Evolutionary conservation across 73 alveolate species (phyloP), one percentile per base, ranked within the genome.

Genomic region (Strombidium stylifer): DNA sequence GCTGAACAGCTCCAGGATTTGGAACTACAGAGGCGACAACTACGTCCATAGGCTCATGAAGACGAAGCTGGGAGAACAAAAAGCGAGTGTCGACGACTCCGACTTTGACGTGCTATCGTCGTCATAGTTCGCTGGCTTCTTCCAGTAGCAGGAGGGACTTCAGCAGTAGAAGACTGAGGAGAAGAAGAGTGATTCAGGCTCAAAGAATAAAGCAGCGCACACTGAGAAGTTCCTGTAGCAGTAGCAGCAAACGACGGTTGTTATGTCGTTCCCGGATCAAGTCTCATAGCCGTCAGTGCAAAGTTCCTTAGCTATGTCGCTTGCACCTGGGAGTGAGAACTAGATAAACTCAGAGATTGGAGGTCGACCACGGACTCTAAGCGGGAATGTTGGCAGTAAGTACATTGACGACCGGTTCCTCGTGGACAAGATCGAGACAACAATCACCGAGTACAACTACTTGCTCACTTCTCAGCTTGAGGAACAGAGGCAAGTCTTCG

Each of bases 41-140:
- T 89, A 87, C 80, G 97, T 93, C 28, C 98, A 93, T 89, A 68
- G 98, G 45, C 44, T 93, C 0, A 72, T 93, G 20, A 82, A 82
- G 41, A 82, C 89, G 23, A 81, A 78, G 28, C 48, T 55, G 5
- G 41, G 35, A 14, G 59, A 46, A 41, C 26, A 37, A 15, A 18
- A 70, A 71, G 19, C 24, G 14, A 26, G 25, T 14, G 26, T 27
- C 20, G 64, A 28, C n/a, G n/a, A n/a, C n/a, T n/a, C n/a, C n/a
- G n/a, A n/a, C n/a, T n/a, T n/a, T n/a, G n/a, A n/a, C n/a, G n/a
- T n/a, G n/a, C n/a, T n/a, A n/a, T n/a, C n/a, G n/a, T n/a, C n/a
- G n/a, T n/a, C n/a, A n/a, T n/a, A n/a, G n/a, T n/a, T n/a, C n/a
- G n/a, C n/a, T n/a, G n/a, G n/a, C n/a, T n/a, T n/a, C n/a, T n/a